Conservation (phyloP, 1,284 basidiomycete genomes). For the Quambalaria eucalypti region DNA sequence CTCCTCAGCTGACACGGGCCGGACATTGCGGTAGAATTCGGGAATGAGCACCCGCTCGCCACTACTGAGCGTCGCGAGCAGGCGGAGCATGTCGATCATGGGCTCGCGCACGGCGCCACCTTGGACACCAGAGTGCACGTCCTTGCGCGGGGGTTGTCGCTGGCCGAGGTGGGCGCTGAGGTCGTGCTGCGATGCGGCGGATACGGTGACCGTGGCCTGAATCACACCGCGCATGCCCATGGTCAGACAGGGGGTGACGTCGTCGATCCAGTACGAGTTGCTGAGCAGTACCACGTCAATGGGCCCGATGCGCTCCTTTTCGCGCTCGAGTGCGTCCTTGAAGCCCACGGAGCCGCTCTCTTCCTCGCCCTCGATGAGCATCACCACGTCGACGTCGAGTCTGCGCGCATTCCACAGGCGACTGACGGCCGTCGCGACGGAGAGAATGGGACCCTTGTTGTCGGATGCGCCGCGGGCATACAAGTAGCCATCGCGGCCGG, state of each 20-base stretch:
- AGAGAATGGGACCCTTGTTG: conserved; percentile 87
- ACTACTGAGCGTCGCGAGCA: conserved; percentile 66
- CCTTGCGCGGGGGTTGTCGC: conserved; percentile 49
- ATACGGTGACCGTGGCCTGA: conserved; percentile 65
- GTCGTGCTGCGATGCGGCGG: conserved; percentile 9
- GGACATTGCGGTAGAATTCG: conserved; percentile 62
- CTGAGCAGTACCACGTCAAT: conserved; percentile 43
- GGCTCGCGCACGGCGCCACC: conserved; percentile 80
- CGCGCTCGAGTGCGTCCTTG: conserved; percentile 60
- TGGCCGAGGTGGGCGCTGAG: not conserved
- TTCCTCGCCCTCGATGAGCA: conserved; percentile 91
- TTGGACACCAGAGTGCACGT: conserved; percentile 83
- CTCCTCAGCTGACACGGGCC: conserved; percentile 30
- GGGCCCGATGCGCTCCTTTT: conserved; percentile 53
- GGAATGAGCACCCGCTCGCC: conserved; percentile 60
- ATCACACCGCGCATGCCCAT: conserved; percentile 90
- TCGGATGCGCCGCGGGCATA: conserved; percentile 74
- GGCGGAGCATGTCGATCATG: conserved; percentile 79
- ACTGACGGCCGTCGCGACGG: conserved; percentile 78
- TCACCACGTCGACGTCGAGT: conserved; percentile 75
- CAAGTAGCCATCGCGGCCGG: conserved; percentile 79
- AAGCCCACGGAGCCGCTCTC: conserved; percentile 85
- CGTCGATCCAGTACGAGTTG: conserved; percentile 95
- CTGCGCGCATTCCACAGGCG: conserved; percentile 64
- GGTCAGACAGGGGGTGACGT: conserved; percentile 87